Evolutionary conservation across 371 early-diverging fungal genomes (phyloP).

Genomic region (Mortierella sp.): DNA sequence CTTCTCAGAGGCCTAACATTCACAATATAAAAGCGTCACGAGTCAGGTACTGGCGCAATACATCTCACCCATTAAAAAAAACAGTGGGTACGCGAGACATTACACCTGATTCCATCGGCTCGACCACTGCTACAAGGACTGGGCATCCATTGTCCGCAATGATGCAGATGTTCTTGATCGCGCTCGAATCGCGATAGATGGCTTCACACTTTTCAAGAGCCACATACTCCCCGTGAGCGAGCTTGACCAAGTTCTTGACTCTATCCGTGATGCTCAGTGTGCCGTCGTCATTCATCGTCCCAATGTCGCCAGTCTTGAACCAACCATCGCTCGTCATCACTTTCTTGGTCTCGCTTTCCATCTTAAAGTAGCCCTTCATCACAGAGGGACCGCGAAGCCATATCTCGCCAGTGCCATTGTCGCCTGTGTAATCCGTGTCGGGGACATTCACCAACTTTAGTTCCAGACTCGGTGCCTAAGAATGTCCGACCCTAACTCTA

Average conservation of each 20-base stretch:
- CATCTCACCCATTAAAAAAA: background rate
- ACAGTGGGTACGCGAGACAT: constrained; percentile 13
- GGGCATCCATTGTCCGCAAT: constrained; percentile 77
- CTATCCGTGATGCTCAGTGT: constrained; percentile 77
- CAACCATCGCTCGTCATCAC: constrained; percentile 89
- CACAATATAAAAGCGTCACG: too few relatives aligned
- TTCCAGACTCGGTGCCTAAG: constrained; percentile 65
- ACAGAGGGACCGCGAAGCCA: constrained; percentile 92
- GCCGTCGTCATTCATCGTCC: constrained; percentile 80
- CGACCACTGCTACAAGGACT: constrained; percentile 74
- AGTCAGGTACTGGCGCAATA: too few relatives aligned
- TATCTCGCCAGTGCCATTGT: constrained; percentile 77
- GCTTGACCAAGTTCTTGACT: constrained; percentile 91
- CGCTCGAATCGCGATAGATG: constrained; percentile 74
- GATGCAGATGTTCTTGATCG: constrained; percentile 84
- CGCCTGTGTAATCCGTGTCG: constrained; percentile 80
- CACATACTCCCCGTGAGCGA: constrained; percentile 93
- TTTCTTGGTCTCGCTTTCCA: constrained; percentile 82
- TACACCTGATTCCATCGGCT: constrained; percentile 61
- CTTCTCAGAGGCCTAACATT: constrained; percentile 47
- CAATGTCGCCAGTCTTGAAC: constrained; percentile 98
- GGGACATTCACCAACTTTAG: constrained; percentile 86
- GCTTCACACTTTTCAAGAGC: constrained; percentile 96
- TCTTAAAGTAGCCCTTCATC: constrained; percentile 89
- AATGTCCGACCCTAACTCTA: constrained; percentile 7